These are phyloP conservation scores for Boletus rubescentipes DNA, from an alignment of 768 basidiomycete species.

Conservation along the genomic window DNA sequence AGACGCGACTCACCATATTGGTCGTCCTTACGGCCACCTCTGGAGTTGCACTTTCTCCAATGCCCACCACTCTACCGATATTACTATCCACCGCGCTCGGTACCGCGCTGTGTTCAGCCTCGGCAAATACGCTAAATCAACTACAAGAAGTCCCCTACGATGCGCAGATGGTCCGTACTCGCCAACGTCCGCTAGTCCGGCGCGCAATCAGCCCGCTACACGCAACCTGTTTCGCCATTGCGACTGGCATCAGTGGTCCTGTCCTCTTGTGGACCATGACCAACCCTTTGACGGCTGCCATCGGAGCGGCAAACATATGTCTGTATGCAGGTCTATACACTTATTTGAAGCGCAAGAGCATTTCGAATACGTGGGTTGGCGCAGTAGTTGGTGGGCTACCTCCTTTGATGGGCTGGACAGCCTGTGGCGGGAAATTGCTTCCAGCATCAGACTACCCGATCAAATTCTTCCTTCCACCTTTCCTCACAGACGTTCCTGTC, in stretches of 20 bases:
- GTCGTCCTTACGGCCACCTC: slow-evolving; percentile 89
- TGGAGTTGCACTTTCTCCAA: slow-evolving; percentile 88
- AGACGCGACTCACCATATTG: slow-evolving; percentile 77
- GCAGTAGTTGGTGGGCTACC: slow-evolving; percentile 90
- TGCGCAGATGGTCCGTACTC: slow-evolving; percentile 93
- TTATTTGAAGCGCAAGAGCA: slow-evolving; percentile 79
- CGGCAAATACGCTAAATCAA: slow-evolving; percentile 94
- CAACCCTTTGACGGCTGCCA: slow-evolving; percentile 79
- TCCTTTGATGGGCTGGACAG: slow-evolving; percentile 98
- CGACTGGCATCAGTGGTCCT: slow-evolving; percentile 78
- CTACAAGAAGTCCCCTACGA: slow-evolving; percentile 94
- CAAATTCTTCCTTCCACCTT: slow-evolving; percentile 59
- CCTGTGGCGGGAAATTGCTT: slow-evolving; percentile 78
- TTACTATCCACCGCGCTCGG: slow-evolving; percentile 86
- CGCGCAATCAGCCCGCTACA: slow-evolving; percentile 83
- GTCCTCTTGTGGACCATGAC: slow-evolving; percentile 77
- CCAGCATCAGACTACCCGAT: slow-evolving; percentile 62
- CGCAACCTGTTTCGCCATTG: slow-evolving; percentile 73
- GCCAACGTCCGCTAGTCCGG: slow-evolving; percentile 82
- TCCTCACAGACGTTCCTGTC: slow-evolving; percentile 43
- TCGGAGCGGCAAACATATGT: slow-evolving; percentile 81
- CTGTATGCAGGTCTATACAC: slow-evolving; percentile 94
- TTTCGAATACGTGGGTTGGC: slow-evolving; percentile 93
- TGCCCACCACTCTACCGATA: slow-evolving; percentile 80
- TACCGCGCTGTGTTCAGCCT: slow-evolving; percentile 86